Percentiles rank a stretch among this genome's conserved stretches.
Evolutionary conservation across 805 yeast species (phyloP).

Genomic region (Wickerhamomyces chaumierensis): DNA sequence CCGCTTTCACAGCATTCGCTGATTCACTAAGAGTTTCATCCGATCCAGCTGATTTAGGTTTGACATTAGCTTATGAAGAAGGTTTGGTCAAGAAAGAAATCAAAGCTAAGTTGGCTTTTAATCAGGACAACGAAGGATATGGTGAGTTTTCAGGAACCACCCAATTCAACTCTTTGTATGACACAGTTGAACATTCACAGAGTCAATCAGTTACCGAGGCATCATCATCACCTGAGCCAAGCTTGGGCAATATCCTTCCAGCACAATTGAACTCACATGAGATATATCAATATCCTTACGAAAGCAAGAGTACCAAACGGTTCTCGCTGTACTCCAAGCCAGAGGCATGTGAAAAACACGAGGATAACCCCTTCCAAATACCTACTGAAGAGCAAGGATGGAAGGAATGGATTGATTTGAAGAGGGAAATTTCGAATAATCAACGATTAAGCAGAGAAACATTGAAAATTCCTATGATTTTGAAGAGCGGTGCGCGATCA

Average conservation of each 20-base stretch:
- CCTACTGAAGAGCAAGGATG: too few species aligned
- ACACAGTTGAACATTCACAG: not conserved
- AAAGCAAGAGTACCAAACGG: not conserved
- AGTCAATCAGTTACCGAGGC: not conserved
- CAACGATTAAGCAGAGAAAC: conserved; percentile 15
- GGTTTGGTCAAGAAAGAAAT: not conserved
- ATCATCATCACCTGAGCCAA: too few species aligned
- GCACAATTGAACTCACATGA: not conserved
- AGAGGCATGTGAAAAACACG: too few species aligned
- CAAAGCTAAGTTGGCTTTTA: not conserved
- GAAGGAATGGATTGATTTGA: too few species aligned
- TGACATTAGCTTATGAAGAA: not conserved
- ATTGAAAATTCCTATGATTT: conserved; percentile 12
- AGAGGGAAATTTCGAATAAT: conserved; percentile 6
- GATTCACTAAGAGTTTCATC: too few species aligned
- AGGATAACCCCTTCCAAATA: too few species aligned
- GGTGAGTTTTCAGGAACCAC: not conserved
- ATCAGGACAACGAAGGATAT: not conserved
- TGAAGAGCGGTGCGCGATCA: conserved; percentile 13
- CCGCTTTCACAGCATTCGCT: too few species aligned
- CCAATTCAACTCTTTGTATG: not conserved
- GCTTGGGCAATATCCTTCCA: not conserved
- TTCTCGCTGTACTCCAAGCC: not conserved
- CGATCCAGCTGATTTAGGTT: not conserved
- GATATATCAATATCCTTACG: not conserved